Evolutionary conservation across 1,284 basidiomycete species (phyloP).

Genomic region (Cutaneotrichosporon cutaneum): DNA sequence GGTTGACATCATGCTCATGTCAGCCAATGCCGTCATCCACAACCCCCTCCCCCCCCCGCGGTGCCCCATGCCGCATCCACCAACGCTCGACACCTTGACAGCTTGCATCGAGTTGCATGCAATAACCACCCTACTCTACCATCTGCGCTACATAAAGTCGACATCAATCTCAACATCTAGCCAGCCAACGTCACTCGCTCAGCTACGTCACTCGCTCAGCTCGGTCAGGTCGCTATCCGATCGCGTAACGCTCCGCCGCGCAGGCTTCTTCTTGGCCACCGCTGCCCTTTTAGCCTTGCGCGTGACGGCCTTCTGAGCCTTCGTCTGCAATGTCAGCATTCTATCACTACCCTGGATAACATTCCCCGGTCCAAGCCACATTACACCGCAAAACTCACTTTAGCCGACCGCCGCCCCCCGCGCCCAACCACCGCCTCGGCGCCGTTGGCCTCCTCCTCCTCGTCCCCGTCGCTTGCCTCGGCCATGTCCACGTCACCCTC

Average conservation of each 20-base stretch:
- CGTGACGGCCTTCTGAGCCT: conserved; percentile 41
- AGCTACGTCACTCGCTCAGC: conserved; percentile 9
- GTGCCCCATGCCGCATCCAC: no score
- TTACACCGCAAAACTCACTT: conserved; percentile 34
- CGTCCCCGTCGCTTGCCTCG: conserved; percentile 24
- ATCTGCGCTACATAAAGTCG: not conserved
- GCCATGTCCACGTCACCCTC: conserved; percentile 29
- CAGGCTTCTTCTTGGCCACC: conserved; percentile 3
- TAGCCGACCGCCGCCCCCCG: conserved; percentile 45
- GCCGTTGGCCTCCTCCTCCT: conserved; percentile 16
- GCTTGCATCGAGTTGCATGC: no score
- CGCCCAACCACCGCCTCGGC: conserved; percentile 38
- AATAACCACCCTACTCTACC: no score
- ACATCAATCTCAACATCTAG: not conserved
- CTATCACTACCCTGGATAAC: not conserved
- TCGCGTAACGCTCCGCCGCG: not conserved
- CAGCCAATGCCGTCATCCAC: no score
- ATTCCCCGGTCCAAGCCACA: not conserved
- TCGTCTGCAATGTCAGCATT: conserved; percentile 28
- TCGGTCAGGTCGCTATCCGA: conserved; percentile 18
- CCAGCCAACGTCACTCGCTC: not conserved
- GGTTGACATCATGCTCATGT: no score
- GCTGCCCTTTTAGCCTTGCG: conserved; percentile 11
- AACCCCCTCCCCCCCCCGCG: no score
- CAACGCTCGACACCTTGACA: no score